Evolutionary conservation across 805 yeast species (phyloP).

Genomic region (Schwanniomyces pseudopolymorphus): DNA sequence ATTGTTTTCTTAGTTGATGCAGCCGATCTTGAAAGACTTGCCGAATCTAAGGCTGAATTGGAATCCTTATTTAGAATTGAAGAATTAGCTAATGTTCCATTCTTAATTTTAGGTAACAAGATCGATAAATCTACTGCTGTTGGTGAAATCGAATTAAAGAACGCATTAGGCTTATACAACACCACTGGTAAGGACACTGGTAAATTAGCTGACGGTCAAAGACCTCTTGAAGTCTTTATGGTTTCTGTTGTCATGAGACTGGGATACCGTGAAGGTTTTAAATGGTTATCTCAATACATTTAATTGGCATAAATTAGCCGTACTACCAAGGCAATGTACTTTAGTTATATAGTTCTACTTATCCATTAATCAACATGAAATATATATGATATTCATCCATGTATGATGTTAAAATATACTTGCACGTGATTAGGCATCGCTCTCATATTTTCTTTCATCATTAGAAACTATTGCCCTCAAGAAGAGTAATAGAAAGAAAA

Average conservation of each 20-base stretch:
- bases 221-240: conserved; percentile 97
- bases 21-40: conserved; percentile 93
- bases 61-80: conserved; percentile 91
- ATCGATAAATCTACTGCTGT: conserved; percentile 94
- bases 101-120: conserved; percentile 92
- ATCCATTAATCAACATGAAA: neutral
- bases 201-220: conserved; percentile 64
- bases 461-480: neutral
- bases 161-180: conserved; percentile 75
- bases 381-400: neutral
- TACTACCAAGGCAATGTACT: neutral
- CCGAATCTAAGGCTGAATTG: conserved; percentile 91
- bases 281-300: conserved; percentile 96
- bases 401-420: too few species aligned
- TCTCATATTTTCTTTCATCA: neutral
- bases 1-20: conserved; percentile 96
- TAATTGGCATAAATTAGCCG: conserved; percentile 27
- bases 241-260: conserved; percentile 98
- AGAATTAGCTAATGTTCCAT: conserved; percentile 87
- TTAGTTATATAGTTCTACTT: neutral
- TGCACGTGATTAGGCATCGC: conserved; percentile 1
- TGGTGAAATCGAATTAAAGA: conserved; percentile 89
- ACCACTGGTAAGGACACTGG: conserved; percentile 84
- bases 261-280: conserved; percentile 97
- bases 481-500: neutral